These are phyloP conservation scores for Zhuliangozyma parablackwelliae DNA, from an alignment of 1,139 yeast species.

Conservation along the genomic window DNA sequence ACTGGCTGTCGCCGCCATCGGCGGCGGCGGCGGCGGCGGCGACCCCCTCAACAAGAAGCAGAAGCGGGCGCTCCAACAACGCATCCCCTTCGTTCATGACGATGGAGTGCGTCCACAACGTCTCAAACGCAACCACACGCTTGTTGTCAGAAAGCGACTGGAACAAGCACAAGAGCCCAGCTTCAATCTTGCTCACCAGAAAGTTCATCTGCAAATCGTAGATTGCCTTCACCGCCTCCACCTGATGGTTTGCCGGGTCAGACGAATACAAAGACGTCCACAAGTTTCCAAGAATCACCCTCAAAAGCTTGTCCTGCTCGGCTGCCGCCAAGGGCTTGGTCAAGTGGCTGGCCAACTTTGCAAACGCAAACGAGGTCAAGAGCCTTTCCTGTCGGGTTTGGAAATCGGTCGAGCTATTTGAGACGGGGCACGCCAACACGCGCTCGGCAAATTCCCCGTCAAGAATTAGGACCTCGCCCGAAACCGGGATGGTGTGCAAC, in stretches of 20 bases:
- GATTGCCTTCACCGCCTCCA: slow-evolving; percentile 55
- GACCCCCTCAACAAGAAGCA: slow-evolving; percentile 62
- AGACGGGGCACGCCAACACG: slow-evolving; percentile 5
- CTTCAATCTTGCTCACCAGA: slow-evolving; percentile 49
- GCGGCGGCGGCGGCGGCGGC: slow-evolving; percentile 17
- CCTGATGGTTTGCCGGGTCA: slow-evolving; percentile 49
- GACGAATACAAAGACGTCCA: slow-evolving; percentile 46
- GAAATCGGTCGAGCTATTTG: not conserved
- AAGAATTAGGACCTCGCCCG: slow-evolving; percentile 6
- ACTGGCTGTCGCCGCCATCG: slow-evolving; percentile 23
- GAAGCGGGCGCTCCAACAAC: slow-evolving; percentile 62
- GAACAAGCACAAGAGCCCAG: slow-evolving; percentile 51
- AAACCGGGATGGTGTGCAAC: slow-evolving; percentile 45
- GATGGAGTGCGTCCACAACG: slow-evolving; percentile 58
- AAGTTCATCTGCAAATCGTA: slow-evolving; percentile 38
- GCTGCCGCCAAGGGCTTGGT: slow-evolving; percentile 15
- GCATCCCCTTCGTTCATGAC: slow-evolving; percentile 37
- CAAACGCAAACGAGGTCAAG: slow-evolving; percentile 41
- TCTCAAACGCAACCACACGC: slow-evolving; percentile 46
- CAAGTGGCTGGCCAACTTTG: slow-evolving; percentile 40
- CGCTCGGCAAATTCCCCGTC: slow-evolving; percentile 6
- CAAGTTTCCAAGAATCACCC: slow-evolving; percentile 33
- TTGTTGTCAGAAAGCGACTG: slow-evolving; percentile 30
- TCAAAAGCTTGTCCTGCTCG: slow-evolving; percentile 17
- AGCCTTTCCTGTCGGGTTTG: slow-evolving; percentile 8